These are phyloP conservation scores for Dispira simplex DNA, from an alignment of 192 early-diverging fungal genomes.

Conservation along the genomic window DNA sequence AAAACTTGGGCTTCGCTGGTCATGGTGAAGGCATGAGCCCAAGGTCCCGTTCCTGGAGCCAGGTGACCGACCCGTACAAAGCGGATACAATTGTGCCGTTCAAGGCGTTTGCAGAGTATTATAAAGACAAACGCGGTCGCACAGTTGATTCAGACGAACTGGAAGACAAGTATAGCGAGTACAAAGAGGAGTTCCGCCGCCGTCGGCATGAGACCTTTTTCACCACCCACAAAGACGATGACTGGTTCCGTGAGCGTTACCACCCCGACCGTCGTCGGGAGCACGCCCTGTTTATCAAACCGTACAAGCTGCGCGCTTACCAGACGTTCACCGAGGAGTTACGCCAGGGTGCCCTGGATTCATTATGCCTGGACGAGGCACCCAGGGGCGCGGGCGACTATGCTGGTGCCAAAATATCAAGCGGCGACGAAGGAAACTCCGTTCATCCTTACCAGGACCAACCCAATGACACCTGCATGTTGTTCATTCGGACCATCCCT, in stretches of 20 bases:
- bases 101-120: conserved; percentile 56
- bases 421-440: conserved; percentile 22
- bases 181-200: conserved; percentile 60
- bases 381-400: conserved; percentile 16
- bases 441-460: conserved; percentile 2
- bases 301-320: conserved; percentile 36
- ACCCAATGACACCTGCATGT: conserved; percentile 24
- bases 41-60: conserved; percentile 11
- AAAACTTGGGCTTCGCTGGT: conserved; percentile 19
- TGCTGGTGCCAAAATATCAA: conserved; percentile 13
- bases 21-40: conserved; percentile 15
- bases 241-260: conserved; percentile 92
- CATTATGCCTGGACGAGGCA: conserved; percentile 36
- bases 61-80: conserved; percentile 51
- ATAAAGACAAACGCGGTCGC: conserved; percentile 36
- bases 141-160: conserved; percentile 66
- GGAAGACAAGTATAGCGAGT: conserved; percentile 59
- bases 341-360: conserved; percentile 53
- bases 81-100: conserved; percentile 62
- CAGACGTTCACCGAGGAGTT: conserved; percentile 47
- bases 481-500: conserved; percentile 77
- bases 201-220: conserved; percentile 60
- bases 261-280: conserved; percentile 53
- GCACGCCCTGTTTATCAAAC: conserved; percentile 31
- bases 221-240: conserved; percentile 54